Evolutionary conservation across 2,329 filamentous ascomycete genomes (phyloP).

Genomic region (Colletotrichum liriopes): DNA sequence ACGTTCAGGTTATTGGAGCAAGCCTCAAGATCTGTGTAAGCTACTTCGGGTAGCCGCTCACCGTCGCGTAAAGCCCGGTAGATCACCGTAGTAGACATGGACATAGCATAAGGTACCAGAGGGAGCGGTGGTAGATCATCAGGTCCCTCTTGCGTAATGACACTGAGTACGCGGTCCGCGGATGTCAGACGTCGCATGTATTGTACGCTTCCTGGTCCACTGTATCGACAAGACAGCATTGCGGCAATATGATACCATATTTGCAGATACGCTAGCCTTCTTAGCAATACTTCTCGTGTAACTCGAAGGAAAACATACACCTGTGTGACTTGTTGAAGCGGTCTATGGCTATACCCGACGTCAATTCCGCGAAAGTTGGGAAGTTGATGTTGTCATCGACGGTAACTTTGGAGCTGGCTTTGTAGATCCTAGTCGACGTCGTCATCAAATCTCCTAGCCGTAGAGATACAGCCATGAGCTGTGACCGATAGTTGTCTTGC

Average conservation of each 20-base stretch:
- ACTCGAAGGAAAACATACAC: slow-evolving; percentile 13
- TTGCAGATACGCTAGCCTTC: slow-evolving; percentile 40
- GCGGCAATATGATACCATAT: slow-evolving; percentile 46
- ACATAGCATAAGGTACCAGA: slow-evolving; percentile 44
- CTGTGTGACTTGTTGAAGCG: slow-evolving; percentile 41
- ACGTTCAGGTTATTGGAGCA: slow-evolving; percentile 39
- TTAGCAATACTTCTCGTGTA: not conserved
- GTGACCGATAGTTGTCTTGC: slow-evolving; percentile 32
- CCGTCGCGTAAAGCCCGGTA: slow-evolving; percentile 44
- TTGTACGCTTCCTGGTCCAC: slow-evolving; percentile 42
- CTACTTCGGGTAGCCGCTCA: slow-evolving; percentile 18
- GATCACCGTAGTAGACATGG: slow-evolving; percentile 45
- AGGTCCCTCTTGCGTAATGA: slow-evolving; percentile 34
- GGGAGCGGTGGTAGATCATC: slow-evolving; percentile 42
- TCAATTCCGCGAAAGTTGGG: slow-evolving; percentile 36
- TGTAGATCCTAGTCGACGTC: slow-evolving; percentile 44
- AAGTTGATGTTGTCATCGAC: slow-evolving; percentile 41
- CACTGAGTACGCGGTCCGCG: slow-evolving; percentile 37
- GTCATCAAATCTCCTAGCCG: slow-evolving; percentile 44
- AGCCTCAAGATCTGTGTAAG: slow-evolving; percentile 32
- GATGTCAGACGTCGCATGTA: slow-evolving; percentile 43
- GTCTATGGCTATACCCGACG: slow-evolving; percentile 2
- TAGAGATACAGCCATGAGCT: slow-evolving; percentile 39
- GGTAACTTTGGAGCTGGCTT: slow-evolving; percentile 39
- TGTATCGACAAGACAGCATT: slow-evolving; percentile 45